Base-by-base conservation (phyloP, 2,329 filamentous ascomycete genomes). In the Hypoxylon sp. region DNA sequence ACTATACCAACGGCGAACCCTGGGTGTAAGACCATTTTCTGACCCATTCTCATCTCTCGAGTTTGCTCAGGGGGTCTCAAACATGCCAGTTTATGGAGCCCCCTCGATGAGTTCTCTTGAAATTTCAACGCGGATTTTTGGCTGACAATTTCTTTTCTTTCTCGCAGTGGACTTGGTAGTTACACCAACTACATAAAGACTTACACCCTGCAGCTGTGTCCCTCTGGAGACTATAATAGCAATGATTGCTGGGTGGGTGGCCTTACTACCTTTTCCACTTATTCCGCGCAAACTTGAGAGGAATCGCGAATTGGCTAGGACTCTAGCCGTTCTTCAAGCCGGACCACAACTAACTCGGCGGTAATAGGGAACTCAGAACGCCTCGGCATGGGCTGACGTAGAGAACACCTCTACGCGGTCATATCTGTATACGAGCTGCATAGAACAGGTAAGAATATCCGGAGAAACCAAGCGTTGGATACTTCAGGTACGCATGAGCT, bases 151-250 rank as follows among this genome's bases (percentile, higher is more conserved):
- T 2, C 14, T 38, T 32, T 45, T 42, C 11, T 38, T 45, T 36
- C 11, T 36, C n/a, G 16, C 26, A 69, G 66, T 2, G 81, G 82
- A 12, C 75, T 86, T 1, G 84, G 84, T 16, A 81, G 80, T 54
- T 86, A 85, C 66, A 82, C 83, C 4, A 79, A 81, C 61, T 86
- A 86, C 63, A 74, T 86, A 46, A 83, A 84, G 71, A 75, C 77
- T 2, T 74, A 78, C 11, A 75, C 84, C 9, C 72, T 84, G 2
- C 79, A 81, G 0, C 73, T 78, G 0, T 85, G 83, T 59, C 65
- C 73, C 14, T 77, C 74, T 12, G 80, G 79, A 8, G 74, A 80
- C 36, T 76, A 78, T 46, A 77, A 81, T 66, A 81, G 77, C 59
- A 76, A 76, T 8, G 75, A 78, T 11, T 86, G 84, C 67, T 86